These are phyloP conservation scores for Aspergillus indologenus DNA, from an alignment of 495 filamentous ascomycete species.

Conservation along the genomic window DNA sequence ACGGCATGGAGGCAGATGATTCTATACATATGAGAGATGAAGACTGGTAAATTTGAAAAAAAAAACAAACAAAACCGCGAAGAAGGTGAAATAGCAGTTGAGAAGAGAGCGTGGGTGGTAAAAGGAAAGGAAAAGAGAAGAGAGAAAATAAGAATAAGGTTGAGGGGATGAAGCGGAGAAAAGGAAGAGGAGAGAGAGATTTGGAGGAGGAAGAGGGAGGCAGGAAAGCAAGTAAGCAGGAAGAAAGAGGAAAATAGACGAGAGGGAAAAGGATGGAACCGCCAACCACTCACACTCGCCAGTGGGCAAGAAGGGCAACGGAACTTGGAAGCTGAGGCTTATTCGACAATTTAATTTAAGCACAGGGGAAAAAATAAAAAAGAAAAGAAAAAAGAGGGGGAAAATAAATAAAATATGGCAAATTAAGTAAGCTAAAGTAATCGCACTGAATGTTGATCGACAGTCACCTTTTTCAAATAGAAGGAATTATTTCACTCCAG, in stretches of 20 bases:
- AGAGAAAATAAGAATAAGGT: not conserved
- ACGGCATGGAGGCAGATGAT: not conserved
- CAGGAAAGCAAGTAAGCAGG: slow-evolving; percentile 1
- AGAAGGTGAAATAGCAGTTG: not conserved
- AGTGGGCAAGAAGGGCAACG: not conserved
- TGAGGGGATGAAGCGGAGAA: slow-evolving; percentile 1
- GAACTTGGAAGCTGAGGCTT: not conserved
- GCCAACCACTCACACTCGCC: not conserved
- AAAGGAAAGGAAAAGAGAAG: not conserved
- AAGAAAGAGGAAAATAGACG: slow-evolving; percentile 10
- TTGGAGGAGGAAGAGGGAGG: not conserved
- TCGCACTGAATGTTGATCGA: too few relatives aligned
- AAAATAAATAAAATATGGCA: too few relatives aligned
- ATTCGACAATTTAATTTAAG: not conserved
- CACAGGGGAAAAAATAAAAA: too few relatives aligned
- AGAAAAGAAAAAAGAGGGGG: too few relatives aligned
- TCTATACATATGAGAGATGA: not conserved
- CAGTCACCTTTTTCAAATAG: too few relatives aligned
- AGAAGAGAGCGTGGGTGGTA: slow-evolving; percentile 1
- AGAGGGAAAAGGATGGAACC: not conserved
- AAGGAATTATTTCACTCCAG: not conserved
- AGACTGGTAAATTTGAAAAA: not conserved
- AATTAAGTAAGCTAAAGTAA: not conserved
- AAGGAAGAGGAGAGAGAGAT: slow-evolving; percentile 7
- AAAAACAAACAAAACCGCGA: too few relatives aligned